Evolutionary conservation across 495 filamentous ascomycete genomes (phyloP).

Genomic region (Pseudoneurospora amorphoporcata): DNA sequence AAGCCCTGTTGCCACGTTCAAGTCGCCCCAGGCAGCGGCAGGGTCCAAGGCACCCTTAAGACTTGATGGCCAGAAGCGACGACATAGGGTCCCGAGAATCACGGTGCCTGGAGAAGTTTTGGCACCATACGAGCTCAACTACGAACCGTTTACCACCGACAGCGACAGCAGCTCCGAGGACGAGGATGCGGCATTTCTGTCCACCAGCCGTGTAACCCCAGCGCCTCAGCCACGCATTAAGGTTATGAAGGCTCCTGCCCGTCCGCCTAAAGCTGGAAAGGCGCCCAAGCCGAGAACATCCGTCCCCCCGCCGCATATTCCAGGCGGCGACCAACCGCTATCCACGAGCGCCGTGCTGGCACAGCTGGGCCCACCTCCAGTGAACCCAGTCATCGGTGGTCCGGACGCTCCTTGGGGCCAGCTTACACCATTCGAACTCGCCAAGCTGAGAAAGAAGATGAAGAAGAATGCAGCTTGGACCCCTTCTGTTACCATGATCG

Average conservation of each 20-base stretch:
- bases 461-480: constrained; percentile 98
- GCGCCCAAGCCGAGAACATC: constrained; percentile 24
- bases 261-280: constrained; percentile 29
- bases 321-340: constrained; percentile 40
- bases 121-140: constrained; percentile 46
- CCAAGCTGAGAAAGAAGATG: constrained; percentile 85
- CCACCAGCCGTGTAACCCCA: constrained; percentile 21
- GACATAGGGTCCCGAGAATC: constrained; percentile 35
- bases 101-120: constrained; percentile 50
- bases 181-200: constrained; percentile 22
- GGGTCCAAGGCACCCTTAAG: constrained; percentile 50
- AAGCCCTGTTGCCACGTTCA: constrained; percentile 31
- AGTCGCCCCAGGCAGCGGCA: constrained; percentile 47
- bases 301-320: constrained; percentile 43
- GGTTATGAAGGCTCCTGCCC: constrained; percentile 21
- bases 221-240: constrained; percentile 32
- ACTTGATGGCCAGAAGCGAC: constrained; percentile 43
- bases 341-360: constrained; percentile 78
- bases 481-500: constrained; percentile 93
- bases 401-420: constrained; percentile 79
- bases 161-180: constrained; percentile 34
- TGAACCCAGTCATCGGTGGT: constrained; percentile 64
- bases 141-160: constrained; percentile 37
- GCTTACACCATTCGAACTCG: constrained; percentile 85
- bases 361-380: constrained; percentile 64